phyloP scores from a whole-genome alignment of 345 rosid species.

The Arabis alpina region DNA sequence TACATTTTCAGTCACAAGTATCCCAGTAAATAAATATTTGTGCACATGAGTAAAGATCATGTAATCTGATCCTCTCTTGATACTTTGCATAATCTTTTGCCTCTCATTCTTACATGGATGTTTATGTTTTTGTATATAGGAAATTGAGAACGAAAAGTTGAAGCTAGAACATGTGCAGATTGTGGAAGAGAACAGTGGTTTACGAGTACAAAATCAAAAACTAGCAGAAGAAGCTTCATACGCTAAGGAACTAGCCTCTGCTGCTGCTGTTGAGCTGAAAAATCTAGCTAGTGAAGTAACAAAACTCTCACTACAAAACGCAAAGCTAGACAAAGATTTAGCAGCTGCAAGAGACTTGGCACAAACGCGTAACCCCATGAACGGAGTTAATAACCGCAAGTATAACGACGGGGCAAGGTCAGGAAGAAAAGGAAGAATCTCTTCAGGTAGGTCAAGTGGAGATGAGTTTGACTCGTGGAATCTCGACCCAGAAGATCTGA shows the following conservation, averaged over 20 bases:
- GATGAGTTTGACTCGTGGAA: conserved; percentile 86
- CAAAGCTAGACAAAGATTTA: conserved; percentile 82
- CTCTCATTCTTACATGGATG: conserved; percentile 13
- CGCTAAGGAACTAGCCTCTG: conserved; percentile 96
- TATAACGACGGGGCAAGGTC: conserved; percentile 60
- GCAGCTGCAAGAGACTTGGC: conserved; percentile 68
- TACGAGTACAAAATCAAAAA: conserved; percentile 84
- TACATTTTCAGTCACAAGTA: conserved; percentile 27
- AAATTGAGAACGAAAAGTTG: conserved; percentile 77
- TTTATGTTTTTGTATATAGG: conserved; percentile 53
- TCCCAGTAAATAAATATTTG: background rate
- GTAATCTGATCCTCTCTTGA: background rate
- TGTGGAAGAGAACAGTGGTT: conserved; percentile 88
- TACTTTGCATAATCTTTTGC: conserved; percentile 18
- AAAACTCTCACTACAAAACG: conserved; percentile 76
- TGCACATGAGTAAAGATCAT: background rate
- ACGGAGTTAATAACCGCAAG: conserved; percentile 74
- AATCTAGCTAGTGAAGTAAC: conserved; percentile 95
- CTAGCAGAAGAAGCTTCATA: conserved; percentile 96
- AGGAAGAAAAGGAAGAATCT: conserved; percentile 75
- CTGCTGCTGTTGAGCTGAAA: conserved; percentile 98
- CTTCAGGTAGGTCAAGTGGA: conserved; percentile 64
- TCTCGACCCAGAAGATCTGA: conserved; percentile 78
- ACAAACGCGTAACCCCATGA: conserved; percentile 64
- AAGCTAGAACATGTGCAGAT: conserved; percentile 84